A percentile compares a stretch with the other conserved stretches of the same genome.
phyloP scores from a whole-genome alignment of 345 rosid species.

The Lepidium didymum region DNA sequence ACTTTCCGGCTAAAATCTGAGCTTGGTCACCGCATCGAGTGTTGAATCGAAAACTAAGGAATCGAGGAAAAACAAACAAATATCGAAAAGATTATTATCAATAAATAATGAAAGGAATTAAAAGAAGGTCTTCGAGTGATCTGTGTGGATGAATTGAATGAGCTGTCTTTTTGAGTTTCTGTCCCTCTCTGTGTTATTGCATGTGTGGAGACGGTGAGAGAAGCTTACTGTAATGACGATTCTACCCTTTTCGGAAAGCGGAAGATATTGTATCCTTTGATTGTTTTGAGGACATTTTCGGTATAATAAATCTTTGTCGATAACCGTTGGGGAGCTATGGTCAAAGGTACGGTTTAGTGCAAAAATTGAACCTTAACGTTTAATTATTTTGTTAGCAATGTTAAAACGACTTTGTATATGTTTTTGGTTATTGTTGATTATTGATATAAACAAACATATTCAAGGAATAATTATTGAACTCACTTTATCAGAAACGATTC shows the following conservation, averaged over 20 bases:
- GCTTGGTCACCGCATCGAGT: neutral
- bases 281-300: slow-evolving; percentile 1
- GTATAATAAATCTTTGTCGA: neutral
- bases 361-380: neutral
- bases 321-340: neutral
- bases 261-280: neutral
- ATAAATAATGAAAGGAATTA: neutral
- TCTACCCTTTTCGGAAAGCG: neutral
- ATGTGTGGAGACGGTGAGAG: slow-evolving; percentile 17
- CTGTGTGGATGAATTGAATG: slow-evolving; percentile 11
- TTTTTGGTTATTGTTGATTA: too few species aligned
- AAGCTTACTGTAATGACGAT: neutral
- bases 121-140: slow-evolving; percentile 12
- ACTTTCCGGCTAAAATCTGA: neutral
- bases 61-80: neutral
- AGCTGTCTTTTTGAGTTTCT: slow-evolving; percentile 29
- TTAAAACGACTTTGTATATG: neutral
- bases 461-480: neutral
- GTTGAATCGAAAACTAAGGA: neutral
- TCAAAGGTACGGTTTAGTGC: slow-evolving; percentile 8
- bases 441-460: neutral
- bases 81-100: neutral
- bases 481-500: neutral
- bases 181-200: slow-evolving; percentile 10
- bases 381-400: neutral